phyloP scores from a whole-genome alignment of 1,139 yeast genomes.

The Yamadazyma triangularis region DNA sequence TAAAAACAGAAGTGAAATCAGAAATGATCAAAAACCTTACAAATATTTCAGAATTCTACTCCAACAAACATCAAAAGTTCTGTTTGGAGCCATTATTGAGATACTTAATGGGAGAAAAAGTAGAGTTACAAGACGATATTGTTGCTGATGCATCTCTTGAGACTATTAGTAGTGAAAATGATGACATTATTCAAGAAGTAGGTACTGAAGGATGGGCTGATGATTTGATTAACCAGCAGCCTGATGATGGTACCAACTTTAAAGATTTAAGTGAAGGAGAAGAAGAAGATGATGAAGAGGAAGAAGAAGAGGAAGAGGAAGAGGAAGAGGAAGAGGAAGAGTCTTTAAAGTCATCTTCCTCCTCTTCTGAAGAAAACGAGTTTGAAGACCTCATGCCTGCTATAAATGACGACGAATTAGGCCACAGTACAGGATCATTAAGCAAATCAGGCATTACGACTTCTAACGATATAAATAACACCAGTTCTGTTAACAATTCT shows the following conservation, averaged over 20 bases:
- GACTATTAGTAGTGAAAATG: constrained; percentile 15
- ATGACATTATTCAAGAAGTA: constrained; percentile 22
- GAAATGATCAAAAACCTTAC: constrained; percentile 49
- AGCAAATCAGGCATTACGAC: too few species aligned
- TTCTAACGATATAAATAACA: constrained; percentile 10
- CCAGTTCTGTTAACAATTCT: constrained; percentile 10
- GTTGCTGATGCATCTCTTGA: constrained; percentile 18
- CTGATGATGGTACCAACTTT: constrained; percentile 11
- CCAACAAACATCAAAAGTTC: constrained; percentile 52
- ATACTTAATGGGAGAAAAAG: constrained; percentile 75
- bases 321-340: too few species aligned
- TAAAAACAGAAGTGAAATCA: constrained; percentile 42
- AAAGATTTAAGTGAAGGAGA: too few species aligned
- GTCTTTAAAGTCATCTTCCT: too few species aligned
- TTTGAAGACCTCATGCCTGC: constrained; percentile 31
- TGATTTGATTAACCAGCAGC: constrained; percentile 38
- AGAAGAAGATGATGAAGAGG: too few species aligned
- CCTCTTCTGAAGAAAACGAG: constrained; percentile 17
- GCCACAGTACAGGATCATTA: constrained; percentile 12
- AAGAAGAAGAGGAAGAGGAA: too few species aligned
- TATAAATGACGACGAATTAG: constrained; percentile 23
- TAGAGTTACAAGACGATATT: constrained; percentile 43
- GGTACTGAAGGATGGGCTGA: constrained; percentile 46
- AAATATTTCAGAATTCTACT: constrained; percentile 54
- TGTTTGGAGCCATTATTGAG: constrained; percentile 81